A percentile compares a stretch with the other conserved stretches of the same genome.
These are phyloP conservation scores for Fusarium redolens DNA, from an alignment of 2,329 filamentous ascomycete genomes.

Conservation along the genomic window DNA sequence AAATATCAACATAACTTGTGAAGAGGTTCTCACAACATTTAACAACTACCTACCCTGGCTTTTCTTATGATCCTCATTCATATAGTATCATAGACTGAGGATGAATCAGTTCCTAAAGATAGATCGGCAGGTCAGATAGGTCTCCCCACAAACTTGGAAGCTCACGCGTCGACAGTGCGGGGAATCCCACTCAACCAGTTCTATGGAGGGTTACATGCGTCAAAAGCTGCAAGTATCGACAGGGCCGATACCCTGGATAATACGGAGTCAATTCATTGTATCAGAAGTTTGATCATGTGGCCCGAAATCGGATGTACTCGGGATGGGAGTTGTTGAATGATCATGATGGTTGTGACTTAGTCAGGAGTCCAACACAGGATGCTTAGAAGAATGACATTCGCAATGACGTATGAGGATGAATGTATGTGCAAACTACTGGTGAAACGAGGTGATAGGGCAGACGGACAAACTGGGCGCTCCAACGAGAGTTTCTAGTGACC, in stretches of 20 bases:
- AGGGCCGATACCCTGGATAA: neutral
- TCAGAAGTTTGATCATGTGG: conserved; percentile 25
- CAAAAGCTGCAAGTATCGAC: conserved; percentile 4
- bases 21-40: neutral
- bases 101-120: neutral
- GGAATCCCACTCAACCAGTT: conserved; percentile 8
- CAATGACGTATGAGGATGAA: conserved; percentile 13
- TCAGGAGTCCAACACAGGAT: neutral
- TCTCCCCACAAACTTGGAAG: neutral
- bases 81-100: neutral
- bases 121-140: neutral
- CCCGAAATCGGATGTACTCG: conserved; percentile 29
- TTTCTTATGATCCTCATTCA: neutral
- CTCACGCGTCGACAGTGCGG: conserved; percentile 8
- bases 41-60: neutral
- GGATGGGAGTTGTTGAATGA: neutral
- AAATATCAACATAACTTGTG: neutral
- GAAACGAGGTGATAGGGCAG: neutral
- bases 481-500: neutral
- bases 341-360: conserved; percentile 8
- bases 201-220: conserved; percentile 17
- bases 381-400: conserved; percentile 4
- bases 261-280: conserved; percentile 9
- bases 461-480: neutral
- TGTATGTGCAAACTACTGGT: neutral